Evolutionary conservation across 179 eudicot genomes (phyloP).

Genomic region (Corrigiola litoralis): DNA sequence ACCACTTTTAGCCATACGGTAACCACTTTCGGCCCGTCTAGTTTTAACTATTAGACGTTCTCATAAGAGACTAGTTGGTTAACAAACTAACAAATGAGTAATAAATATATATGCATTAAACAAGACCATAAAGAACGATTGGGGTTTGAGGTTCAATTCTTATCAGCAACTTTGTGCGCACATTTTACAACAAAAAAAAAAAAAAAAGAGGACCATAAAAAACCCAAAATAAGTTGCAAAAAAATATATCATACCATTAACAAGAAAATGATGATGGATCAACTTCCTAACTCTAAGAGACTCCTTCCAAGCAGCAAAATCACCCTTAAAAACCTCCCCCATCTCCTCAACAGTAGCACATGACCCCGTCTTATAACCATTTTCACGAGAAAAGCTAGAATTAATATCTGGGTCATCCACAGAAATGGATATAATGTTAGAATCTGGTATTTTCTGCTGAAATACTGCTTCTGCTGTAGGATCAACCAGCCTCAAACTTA

Average conservation of each 20-base stretch:
- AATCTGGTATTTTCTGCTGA: slow-evolving; percentile 18
- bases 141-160: too few relatives aligned
- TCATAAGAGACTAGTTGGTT: too few relatives aligned
- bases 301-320: slow-evolving; percentile 34
- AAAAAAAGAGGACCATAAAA: background rate
- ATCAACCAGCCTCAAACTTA: slow-evolving; percentile 31
- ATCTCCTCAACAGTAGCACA: slow-evolving; percentile 59
- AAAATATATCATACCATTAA: slow-evolving; percentile 32
- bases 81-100: too few relatives aligned
- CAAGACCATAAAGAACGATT: too few relatives aligned
- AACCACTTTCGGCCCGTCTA: too few relatives aligned
- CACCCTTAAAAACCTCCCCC: slow-evolving; percentile 34
- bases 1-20: too few relatives aligned
- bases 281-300: slow-evolving; percentile 44
- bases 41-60: too few relatives aligned
- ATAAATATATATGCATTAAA: too few relatives aligned
- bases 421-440: slow-evolving; percentile 24
- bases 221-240: background rate
- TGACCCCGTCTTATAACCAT: slow-evolving; percentile 10
- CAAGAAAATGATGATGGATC: slow-evolving; percentile 41
- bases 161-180: background rate
- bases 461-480: slow-evolving; percentile 26
- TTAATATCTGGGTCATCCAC: slow-evolving; percentile 8
- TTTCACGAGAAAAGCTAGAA: background rate
- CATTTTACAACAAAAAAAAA: background rate